Percentiles rank a stretch among this genome's conserved stretches.
These are phyloP conservation scores for Ophiostoma quercus DNA, from an alignment of 2,329 filamentous ascomycete species.

Conservation along the genomic window DNA sequence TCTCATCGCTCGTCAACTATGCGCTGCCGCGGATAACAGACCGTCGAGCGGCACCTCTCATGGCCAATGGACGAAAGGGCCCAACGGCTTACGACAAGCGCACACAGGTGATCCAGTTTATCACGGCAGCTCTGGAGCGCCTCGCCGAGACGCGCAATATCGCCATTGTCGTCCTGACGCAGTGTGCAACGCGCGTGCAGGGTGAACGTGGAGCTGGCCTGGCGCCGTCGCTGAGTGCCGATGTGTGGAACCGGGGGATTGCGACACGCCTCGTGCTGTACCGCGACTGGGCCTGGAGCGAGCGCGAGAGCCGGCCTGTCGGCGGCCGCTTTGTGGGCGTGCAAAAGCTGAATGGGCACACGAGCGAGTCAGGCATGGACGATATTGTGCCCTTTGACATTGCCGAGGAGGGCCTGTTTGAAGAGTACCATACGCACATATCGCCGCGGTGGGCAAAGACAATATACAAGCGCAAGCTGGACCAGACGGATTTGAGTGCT, in stretches of 20 bases:
- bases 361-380: constrained; percentile 38
- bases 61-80: constrained; percentile 27
- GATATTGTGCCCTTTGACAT: constrained; percentile 48
- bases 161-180: constrained; percentile 69
- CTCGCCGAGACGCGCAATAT: constrained; percentile 68
- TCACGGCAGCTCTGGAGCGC: constrained; percentile 67
- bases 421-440: constrained; percentile 39
- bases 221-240: constrained; percentile 67
- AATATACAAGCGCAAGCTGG: constrained; percentile 59
- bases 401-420: constrained; percentile 39
- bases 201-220: constrained; percentile 60
- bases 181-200: constrained; percentile 77
- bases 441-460: constrained; percentile 31
- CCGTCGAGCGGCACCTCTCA: constrained; percentile 18
- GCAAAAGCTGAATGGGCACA: constrained; percentile 58
- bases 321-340: constrained; percentile 57
- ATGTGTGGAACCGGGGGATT: constrained; percentile 74
- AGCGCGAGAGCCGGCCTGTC: constrained; percentile 35
- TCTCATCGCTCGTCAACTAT: constrained; percentile 70
- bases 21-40: constrained; percentile 60
- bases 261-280: constrained; percentile 71
- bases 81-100: constrained; percentile 23
- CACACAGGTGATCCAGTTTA: constrained; percentile 51
- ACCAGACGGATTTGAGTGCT: constrained; percentile 54
- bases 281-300: constrained; percentile 62